phyloP scores from a whole-genome alignment of 2,329 filamentous ascomycete species.

The Pleoardoris graminearum region DNA sequence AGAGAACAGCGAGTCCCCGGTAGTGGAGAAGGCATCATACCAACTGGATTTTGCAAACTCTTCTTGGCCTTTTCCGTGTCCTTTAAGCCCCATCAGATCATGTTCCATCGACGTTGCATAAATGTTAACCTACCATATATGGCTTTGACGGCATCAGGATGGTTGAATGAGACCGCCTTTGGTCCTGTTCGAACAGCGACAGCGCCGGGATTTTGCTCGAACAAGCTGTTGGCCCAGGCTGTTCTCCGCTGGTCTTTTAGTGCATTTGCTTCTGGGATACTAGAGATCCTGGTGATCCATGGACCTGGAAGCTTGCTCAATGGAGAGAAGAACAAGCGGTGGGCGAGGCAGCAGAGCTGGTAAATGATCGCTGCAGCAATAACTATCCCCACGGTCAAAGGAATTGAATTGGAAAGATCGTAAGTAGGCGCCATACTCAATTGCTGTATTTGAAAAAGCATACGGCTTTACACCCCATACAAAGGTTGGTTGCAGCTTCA shows the following conservation, averaged over 20 bases:
- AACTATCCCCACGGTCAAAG: neutral
- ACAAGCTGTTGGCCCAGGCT: slow-evolving; percentile 15
- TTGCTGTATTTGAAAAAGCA: too few species aligned
- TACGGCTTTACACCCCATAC: too few species aligned
- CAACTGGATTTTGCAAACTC: slow-evolving; percentile 20
- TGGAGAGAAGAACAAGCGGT: slow-evolving; percentile 18
- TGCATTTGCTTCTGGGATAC: slow-evolving; percentile 17
- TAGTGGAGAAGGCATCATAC: slow-evolving; percentile 22
- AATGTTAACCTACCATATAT: slow-evolving; percentile 15
- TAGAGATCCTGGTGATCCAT: slow-evolving; percentile 16
- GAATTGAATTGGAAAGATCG: neutral
- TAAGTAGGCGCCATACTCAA: neutral
- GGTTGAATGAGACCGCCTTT: slow-evolving; percentile 20
- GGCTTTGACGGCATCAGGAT: slow-evolving; percentile 21
- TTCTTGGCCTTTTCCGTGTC: slow-evolving; percentile 14
- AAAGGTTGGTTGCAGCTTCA: too few species aligned
- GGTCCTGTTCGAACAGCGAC: slow-evolving; percentile 18
- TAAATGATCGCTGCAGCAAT: neutral
- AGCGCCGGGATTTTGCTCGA: slow-evolving; percentile 14
- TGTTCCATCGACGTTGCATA: too few species aligned
- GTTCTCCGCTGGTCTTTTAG: slow-evolving; percentile 16
- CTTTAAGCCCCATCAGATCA: slow-evolving; percentile 1
- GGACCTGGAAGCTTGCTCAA: slow-evolving; percentile 18
- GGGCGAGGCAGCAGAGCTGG: slow-evolving; percentile 3
- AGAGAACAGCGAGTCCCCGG: slow-evolving; percentile 20